Evolutionary conservation across 176 grass and related monocot species (phyloP).

Genomic region (Neostapfia colusana): DNA sequence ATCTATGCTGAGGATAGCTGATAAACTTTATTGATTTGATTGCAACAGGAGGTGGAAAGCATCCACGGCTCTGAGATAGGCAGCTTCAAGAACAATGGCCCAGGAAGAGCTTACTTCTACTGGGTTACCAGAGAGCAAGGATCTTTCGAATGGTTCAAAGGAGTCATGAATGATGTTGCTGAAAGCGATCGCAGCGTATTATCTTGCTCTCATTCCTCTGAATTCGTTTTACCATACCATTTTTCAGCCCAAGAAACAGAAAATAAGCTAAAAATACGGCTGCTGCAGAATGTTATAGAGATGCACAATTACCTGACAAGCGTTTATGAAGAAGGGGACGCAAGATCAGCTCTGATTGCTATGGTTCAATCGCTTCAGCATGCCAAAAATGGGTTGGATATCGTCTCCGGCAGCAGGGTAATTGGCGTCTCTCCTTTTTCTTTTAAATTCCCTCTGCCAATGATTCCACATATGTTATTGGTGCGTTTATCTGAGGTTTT

Average conservation of each 20-base stretch:
- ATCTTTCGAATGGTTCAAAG: constrained; percentile 99
- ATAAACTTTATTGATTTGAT: constrained; percentile 38
- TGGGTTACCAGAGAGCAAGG: constrained; percentile 99
- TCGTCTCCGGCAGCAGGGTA: constrained; percentile 94
- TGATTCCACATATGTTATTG: not conserved
- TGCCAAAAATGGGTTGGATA: constrained; percentile 90
- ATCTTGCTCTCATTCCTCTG: constrained; percentile 18
- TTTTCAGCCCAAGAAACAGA: not conserved
- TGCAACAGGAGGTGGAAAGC: constrained; percentile 58
- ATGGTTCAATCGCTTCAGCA: constrained; percentile 97
- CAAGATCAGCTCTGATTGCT: constrained; percentile 85
- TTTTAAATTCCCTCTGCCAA: not conserved
- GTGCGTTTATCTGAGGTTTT: not conserved
- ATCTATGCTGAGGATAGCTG: not conserved
- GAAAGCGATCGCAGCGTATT: constrained; percentile 80
- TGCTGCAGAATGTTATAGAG: constrained; percentile 88
- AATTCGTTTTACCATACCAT: constrained; percentile 15
- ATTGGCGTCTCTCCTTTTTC: not conserved
- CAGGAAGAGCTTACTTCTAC: constrained; percentile 97
- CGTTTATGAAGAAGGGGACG: constrained; percentile 99
- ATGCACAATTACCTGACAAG: constrained; percentile 99
- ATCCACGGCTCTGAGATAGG: constrained; percentile 61
- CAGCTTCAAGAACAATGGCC: constrained; percentile 65
- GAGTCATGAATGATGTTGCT: constrained; percentile 98
- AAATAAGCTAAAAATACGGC: constrained; percentile 40